Base-by-base conservation (phyloP, 78 protist species). In the Chrysochromulina tobinii region DNA sequence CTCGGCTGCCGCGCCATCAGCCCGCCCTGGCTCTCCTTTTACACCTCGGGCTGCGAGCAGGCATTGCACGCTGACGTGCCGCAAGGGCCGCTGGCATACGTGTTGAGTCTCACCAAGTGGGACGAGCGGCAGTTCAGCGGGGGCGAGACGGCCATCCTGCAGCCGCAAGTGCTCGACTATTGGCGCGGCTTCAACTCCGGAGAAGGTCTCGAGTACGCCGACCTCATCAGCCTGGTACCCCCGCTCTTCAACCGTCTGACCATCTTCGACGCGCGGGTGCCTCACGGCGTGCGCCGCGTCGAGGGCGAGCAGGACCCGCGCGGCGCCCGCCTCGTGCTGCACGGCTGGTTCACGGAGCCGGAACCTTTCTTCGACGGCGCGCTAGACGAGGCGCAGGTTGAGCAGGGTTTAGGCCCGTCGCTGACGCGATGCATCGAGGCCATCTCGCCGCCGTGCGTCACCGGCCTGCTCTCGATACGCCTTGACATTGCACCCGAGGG, bases 211-310 rank as follows among this genome's bases (percentile, higher is more conserved):
- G 88, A 83, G 48, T 7, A 12, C 38, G 0, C 23, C 61, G 8
- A 1, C 54, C 2, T 58, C 25, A 3, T 54, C 21, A 8, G 8
- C 23, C 4, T 2, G 8, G 84, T 88, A 8, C 25, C 38, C 53
- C 58, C 91, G 55, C 83, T 2, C 38, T 68, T 53, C 57, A 69
- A 69, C 66, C 81, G 69, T 54, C 83, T 88, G 15, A 69, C 91
- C 9, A 27, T 88, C 38, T 88, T 88, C 54, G 91, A 88, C 83
- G 69, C 91, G 61, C 91, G 91, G 55, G 15, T 88, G 54, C 91
- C 91, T n/a, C 91, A 88, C 67, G 91, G 91, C 54, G 91, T 88
- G 55, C 84, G 84, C 66, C 51, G 50, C 27, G 88, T 83, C 21
- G 27, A 18, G 17, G 88, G 88, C 72, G 27, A 17, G 57, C 88